These are phyloP conservation scores for Trichoderma cornu-damae DNA, from an alignment of 2,329 filamentous ascomycete species.

Conservation along the genomic window DNA sequence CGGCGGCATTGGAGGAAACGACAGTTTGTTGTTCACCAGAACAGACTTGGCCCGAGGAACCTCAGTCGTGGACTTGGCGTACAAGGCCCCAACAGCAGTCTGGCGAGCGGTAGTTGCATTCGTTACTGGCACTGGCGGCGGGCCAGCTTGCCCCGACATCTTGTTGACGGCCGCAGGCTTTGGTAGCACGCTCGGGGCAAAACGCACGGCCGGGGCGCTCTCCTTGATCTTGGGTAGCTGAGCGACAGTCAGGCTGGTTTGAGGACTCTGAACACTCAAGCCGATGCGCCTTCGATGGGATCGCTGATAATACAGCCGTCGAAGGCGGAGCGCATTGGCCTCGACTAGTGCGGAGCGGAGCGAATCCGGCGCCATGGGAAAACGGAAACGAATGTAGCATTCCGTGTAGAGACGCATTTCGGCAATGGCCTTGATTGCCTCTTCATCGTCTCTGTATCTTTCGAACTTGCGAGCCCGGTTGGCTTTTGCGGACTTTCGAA, in stretches of 20 bases:
- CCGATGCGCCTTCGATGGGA: constrained; percentile 1
- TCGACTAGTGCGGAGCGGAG: background rate
- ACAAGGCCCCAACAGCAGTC: background rate
- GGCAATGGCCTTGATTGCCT: background rate
- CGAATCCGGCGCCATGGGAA: background rate
- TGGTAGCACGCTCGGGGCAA: background rate
- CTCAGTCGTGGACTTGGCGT: background rate
- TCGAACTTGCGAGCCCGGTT: background rate
- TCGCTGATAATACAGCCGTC: constrained; percentile 6
- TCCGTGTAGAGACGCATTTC: background rate
- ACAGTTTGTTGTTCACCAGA: background rate
- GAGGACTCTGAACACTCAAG: background rate
- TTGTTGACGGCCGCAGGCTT: background rate
- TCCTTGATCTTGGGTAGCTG: background rate
- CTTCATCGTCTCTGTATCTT: background rate
- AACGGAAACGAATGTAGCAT: background rate
- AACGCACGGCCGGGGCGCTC: background rate
- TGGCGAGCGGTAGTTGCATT: background rate
- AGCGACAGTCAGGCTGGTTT: background rate
- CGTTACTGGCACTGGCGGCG: background rate
- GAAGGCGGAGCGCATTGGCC: constrained; percentile 4
- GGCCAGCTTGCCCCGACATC: background rate
- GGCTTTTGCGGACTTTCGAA: constrained; percentile 3
- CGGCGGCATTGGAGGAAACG: background rate
- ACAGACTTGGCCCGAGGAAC: background rate